Base-by-base conservation (phyloP, 2,329 filamentous ascomycete genomes). In the Penicillium polonicum region DNA sequence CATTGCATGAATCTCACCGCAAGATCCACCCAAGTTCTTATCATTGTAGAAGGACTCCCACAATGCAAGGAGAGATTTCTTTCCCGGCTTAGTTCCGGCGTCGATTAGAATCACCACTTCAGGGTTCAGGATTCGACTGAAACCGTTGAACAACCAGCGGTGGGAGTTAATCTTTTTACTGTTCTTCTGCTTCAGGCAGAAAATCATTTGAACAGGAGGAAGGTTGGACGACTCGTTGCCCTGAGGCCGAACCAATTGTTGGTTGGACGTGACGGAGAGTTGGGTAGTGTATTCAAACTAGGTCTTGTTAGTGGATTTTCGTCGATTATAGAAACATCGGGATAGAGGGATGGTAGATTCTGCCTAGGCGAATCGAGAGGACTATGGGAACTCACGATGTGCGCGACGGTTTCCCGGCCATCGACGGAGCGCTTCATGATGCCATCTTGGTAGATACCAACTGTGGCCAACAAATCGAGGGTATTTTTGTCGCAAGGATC, bases 31-130 rank as follows among this genome's bases (percentile, higher is more conserved):
- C 10, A 97, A 85, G 74, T 97, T 91, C 81, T 97, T 97, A 84
- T 97, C 93, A 78, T 97, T 97, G 82, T 97, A 97, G 80, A 97
- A 97, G 31, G 90, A 93, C 76, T 97, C 92, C 93, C 93, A 97
- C 8, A 97, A 84, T 35, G 91, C 87, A 31, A 97, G 85, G 43
- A 97, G 85, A 19, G 93, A 96, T 78, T 92, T 93, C 62, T 89
- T 83, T 53, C 92, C 92, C 23, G 93, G 93, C 80, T 97, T 97
- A 51, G 93, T 97, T 80, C 93, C 93, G 27, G 93, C 93, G 79
- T 97, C 93, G 59, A 97, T 86, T 65, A 97, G 83, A 74, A 97
- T 95, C 73, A 90, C 94, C 55, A 97, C 89, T 77, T 97, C 93
- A 17, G 93, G 93, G 79, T 97, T 97, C 62, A 97, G 80, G 65